A percentile compares a stretch with the other conserved stretches of the same genome.
phyloP scores from a whole-genome alignment of 129 eudicot species.

The Oenanthe sinensis region DNA sequence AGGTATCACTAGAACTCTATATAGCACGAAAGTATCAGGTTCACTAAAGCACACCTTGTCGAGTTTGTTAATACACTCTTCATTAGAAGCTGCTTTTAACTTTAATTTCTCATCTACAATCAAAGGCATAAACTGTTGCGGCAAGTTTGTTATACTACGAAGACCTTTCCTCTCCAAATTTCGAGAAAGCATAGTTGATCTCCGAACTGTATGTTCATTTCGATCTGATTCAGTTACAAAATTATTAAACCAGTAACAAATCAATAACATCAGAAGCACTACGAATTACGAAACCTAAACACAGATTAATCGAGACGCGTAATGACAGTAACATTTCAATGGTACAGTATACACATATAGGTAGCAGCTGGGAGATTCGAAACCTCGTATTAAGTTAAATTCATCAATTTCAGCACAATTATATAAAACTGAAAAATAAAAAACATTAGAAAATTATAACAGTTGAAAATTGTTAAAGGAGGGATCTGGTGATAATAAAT shows the following conservation, averaged over 20 bases:
- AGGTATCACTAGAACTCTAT: background rate
- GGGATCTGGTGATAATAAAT: no score
- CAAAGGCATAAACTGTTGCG: background rate
- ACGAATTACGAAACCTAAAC: background rate
- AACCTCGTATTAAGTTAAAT: no score
- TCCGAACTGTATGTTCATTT: background rate
- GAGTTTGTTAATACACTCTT: background rate
- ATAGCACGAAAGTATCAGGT: background rate
- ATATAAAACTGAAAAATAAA: no score
- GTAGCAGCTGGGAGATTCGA: no score
- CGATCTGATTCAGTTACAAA: background rate
- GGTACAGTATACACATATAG: no score
- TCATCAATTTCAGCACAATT: no score
- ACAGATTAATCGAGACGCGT: background rate
- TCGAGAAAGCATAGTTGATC: background rate
- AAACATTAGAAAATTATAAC: no score
- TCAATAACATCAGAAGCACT: background rate
- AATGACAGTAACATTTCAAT: no score
- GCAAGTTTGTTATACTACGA: constrained; percentile 1
- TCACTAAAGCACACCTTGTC: background rate
- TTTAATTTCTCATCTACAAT: background rate
- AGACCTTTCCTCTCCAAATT: background rate
- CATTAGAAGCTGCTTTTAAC: background rate
- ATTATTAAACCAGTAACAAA: background rate
- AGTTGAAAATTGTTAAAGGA: no score